Percentiles rank a stretch among this genome's conserved stretches.
Conservation (phyloP, 768 basidiomycete genomes). For the Termitomyces sp. region DNA sequence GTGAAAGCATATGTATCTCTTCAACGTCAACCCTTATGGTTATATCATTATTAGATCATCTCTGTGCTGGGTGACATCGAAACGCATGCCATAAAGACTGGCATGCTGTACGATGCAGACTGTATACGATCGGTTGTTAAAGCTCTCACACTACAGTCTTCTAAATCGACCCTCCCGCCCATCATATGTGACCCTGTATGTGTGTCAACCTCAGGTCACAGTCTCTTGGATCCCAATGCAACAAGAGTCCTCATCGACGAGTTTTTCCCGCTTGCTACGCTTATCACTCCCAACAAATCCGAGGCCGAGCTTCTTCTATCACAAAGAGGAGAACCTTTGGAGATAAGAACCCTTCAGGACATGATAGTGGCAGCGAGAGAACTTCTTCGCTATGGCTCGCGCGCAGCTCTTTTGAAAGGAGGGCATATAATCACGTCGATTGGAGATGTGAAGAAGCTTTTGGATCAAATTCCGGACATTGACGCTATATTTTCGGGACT, state of each 20-base stretch:
- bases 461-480: conserved; percentile 22
- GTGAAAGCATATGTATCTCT: not conserved
- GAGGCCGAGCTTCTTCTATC: conserved; percentile 72
- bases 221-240: conserved; percentile 63
- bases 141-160: conserved; percentile 40
- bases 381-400: conserved; percentile 41
- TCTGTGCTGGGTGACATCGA: conserved; percentile 70
- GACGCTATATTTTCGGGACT: conserved; percentile 39
- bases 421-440: conserved; percentile 58
- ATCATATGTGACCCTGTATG: conserved; percentile 88
- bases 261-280: conserved; percentile 63
- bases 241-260: conserved; percentile 49
- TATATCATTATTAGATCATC: conserved; percentile 62
- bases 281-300: conserved; percentile 82
- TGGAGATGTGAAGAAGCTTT: conserved; percentile 36
- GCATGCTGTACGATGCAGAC: conserved; percentile 73
- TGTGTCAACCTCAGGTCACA: conserved; percentile 86
- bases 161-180: conserved; percentile 29
- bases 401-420: conserved; percentile 76
- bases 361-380: conserved; percentile 54
- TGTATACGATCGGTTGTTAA: conserved; percentile 46
- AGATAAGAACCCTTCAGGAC: conserved; percentile 43
- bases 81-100: conserved; percentile 76
- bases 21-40: not conserved
- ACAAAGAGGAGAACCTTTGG: conserved; percentile 16